phyloP scores from a whole-genome alignment of 108 stramenopile species.

The Cylindrotheca fusiformis region DNA sequence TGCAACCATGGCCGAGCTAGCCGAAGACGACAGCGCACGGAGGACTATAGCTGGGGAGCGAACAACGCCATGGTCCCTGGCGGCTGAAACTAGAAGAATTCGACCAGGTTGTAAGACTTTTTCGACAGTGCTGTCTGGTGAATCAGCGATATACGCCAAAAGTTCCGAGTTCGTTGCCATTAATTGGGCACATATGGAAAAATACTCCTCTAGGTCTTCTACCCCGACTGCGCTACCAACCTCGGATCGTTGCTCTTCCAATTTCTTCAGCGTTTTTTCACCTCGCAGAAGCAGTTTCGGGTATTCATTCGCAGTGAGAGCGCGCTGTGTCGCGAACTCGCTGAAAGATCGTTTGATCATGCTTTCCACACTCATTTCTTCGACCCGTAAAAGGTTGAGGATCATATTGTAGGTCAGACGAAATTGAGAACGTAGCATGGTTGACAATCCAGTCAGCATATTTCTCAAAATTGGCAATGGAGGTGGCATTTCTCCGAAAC shows the following conservation, averaged over 20 bases:
- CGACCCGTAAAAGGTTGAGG: constrained; percentile 91
- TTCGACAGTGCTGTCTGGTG: constrained; percentile 47
- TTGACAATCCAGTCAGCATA: constrained; percentile 94
- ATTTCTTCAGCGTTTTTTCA: constrained; percentile 61
- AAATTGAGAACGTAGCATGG: constrained; percentile 89
- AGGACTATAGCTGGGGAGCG: constrained; percentile 70
- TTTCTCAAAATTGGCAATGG: constrained; percentile 57
- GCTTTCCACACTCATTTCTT: constrained; percentile 93
- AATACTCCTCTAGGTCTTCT: constrained; percentile 80
- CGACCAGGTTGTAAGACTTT: constrained; percentile 56
- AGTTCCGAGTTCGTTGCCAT: constrained; percentile 46
- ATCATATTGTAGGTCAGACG: constrained; percentile 97
- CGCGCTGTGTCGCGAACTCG: constrained; percentile 94
- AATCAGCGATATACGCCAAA: constrained; percentile 38
- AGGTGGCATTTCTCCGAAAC: constrained; percentile 77
- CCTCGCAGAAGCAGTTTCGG: constrained; percentile 81
- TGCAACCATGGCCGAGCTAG: constrained; percentile 18
- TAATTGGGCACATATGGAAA: constrained; percentile 35
- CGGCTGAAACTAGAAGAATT: constrained; percentile 63
- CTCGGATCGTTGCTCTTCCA: constrained; percentile 59
- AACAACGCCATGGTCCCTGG: constrained; percentile 58
- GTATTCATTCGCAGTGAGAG: constrained; percentile 88
- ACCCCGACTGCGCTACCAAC: constrained; percentile 54
- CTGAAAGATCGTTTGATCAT: constrained; percentile 93
- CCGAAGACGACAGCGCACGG: constrained; percentile 10